phyloP scores from a whole-genome alignment of 2,329 filamentous ascomycete genomes.

The Colletotrichum sojae region DNA sequence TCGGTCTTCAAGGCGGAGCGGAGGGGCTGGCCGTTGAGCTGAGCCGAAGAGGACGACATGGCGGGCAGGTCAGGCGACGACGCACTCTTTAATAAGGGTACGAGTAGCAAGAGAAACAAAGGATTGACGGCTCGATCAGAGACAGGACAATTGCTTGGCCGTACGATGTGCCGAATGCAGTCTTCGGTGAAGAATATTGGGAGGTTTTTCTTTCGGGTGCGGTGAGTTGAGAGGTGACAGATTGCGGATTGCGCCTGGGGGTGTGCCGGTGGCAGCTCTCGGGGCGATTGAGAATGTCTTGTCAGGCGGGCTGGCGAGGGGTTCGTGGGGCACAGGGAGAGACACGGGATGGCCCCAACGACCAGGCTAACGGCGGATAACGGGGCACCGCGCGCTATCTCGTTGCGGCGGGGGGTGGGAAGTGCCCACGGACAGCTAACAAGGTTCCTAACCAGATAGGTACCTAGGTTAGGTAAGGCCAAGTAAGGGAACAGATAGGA shows the following conservation, averaged over 20 bases:
- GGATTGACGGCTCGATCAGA: constrained; percentile 6
- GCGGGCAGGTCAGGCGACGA: background rate
- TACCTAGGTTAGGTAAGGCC: too few relatives aligned
- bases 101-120: background rate
- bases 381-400: constrained; percentile 21
- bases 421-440: too few relatives aligned
- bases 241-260: constrained; percentile 24
- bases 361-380: constrained; percentile 19
- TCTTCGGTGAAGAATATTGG: constrained; percentile 24
- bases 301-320: constrained; percentile 28
- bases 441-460: too few relatives aligned
- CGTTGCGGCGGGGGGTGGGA: background rate
- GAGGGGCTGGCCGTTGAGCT: constrained; percentile 47
- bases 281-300: constrained; percentile 29
- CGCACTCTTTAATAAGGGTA: constrained; percentile 4
- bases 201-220: background rate
- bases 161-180: constrained; percentile 4
- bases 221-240: constrained; percentile 34
- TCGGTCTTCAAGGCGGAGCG: constrained; percentile 62
- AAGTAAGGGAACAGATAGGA: background rate
- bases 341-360: background rate
- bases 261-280: constrained; percentile 1
- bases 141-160: background rate
- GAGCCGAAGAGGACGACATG: constrained; percentile 40
- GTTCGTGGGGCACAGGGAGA: constrained; percentile 33